Base-by-base conservation (phyloP, 2,329 filamentous ascomycete genomes). In the Dendryphion nanum region DNA sequence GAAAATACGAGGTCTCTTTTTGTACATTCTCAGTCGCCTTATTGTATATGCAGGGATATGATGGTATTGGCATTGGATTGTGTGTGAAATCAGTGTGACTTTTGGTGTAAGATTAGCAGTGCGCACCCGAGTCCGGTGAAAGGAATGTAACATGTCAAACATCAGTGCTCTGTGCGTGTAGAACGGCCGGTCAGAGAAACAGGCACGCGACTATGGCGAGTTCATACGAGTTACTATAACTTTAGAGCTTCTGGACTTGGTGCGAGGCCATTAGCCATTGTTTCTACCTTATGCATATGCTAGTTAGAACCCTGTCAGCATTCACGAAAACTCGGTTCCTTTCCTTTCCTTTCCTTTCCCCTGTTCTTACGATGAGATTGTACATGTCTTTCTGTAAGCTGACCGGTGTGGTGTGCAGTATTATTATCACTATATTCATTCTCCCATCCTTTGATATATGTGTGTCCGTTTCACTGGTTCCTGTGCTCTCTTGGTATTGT, bases 31-130 rank as follows among this genome's bases (percentile, higher is more conserved):
- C 6, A 15, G 8, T 19, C 12, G 17, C 10, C 16, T 7, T 18
- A 24, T 15, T 38, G 29, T 31, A 38, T 10, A 37, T 15, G 29
- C 13, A 24, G 7, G 17, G 26, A 13, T 13, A 5, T 26, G 5
- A 29, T 8, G 21, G 20, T 26, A 38, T 12, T n/a, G 17, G 29
- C 18, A 23, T 30, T 30, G 6, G 15, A 29, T 16, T 31, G 21
- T 17, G 6, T 21, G 16, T 18, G 29, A 15, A 26, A 30, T n/a
- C 18, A n/a, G n/a, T n/a, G n/a, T 38, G 29, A 18, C 16, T 23
- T 16, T 32, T 7, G 18, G n/a, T 38, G 35, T 38, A 38, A 32
- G 35, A 38, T 38, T 30, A 30, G n/a, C n/a, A n/a, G n/a, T n/a
- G n/a, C n/a, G n/a, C n/a, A n/a, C n/a, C n/a, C n/a, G n/a, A n/a